These are phyloP conservation scores for Lichtheimia ramosa DNA, from an alignment of 371 early-diverging fungal genomes.

Conservation along the genomic window DNA sequence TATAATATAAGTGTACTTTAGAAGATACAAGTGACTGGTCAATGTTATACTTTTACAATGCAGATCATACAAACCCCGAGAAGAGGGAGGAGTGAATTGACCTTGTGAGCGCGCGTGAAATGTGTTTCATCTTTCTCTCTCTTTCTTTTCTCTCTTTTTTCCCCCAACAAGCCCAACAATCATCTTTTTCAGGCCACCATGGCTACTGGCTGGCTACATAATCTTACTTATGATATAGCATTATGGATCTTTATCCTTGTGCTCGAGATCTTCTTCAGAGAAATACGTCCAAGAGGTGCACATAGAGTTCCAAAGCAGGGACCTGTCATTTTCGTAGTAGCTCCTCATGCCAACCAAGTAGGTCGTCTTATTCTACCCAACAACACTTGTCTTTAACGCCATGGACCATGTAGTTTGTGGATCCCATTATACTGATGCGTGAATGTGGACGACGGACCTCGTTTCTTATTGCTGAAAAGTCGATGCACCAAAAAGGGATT, in stretches of 20 bases:
- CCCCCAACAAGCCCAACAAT: not conserved
- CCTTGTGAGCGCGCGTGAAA: no score
- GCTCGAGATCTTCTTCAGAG: constrained; percentile 85
- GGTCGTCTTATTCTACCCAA: not conserved
- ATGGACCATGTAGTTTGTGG: constrained; percentile 75
- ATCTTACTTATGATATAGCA: constrained; percentile 35
- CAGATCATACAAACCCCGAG: no score
- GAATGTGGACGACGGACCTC: constrained; percentile 80
- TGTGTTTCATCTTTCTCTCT: not conserved
- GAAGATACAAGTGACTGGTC: no score
- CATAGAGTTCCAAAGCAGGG: constrained; percentile 86
- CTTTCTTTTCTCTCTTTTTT: constrained; percentile 6
- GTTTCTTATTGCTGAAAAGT: constrained; percentile 85
- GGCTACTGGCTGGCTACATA: constrained; percentile 5
- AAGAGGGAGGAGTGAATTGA: no score
- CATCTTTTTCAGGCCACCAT: not conserved
- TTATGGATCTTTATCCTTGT: constrained; percentile 62
- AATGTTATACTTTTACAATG: no score
- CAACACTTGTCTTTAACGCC: not conserved
- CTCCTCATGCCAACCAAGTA: constrained; percentile 96
- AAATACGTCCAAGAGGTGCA: constrained; percentile 84
- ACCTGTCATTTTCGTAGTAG: constrained; percentile 92
- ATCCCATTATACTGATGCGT: constrained; percentile 85
- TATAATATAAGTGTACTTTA: no score
- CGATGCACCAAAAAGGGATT: constrained; percentile 84